A percentile compares a stretch with the other conserved stretches of the same genome.
Evolutionary conservation across 331 rosid genomes (phyloP).

Genomic region (Acacia pycnantha): DNA sequence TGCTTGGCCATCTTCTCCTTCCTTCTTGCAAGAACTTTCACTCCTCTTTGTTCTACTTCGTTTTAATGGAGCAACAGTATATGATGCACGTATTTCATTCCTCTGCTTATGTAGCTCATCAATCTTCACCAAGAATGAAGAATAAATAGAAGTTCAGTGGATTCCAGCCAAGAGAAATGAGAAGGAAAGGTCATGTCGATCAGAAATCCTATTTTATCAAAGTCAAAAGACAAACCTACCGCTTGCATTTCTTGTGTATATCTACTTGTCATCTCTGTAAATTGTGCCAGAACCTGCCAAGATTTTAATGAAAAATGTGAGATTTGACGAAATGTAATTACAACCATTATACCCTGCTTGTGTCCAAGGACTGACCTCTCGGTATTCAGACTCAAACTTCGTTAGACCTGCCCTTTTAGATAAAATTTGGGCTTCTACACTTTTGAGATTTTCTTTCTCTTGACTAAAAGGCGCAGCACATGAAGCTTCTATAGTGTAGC

Average conservation of each 20-base stretch:
- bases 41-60: constrained; percentile 64
- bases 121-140: constrained; percentile 51
- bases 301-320: constrained; percentile 12
- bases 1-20: constrained; percentile 63
- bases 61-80: constrained; percentile 69
- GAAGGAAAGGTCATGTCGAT: neutral
- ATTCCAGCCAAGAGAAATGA: neutral
- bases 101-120: constrained; percentile 87
- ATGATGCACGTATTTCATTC: constrained; percentile 85
- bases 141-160: constrained; percentile 27
- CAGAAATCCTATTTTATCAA: neutral
- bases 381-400: constrained; percentile 91
- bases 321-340: constrained; percentile 19
- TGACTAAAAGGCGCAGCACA: constrained; percentile 73
- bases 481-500: constrained; percentile 84
- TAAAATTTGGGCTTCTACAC: constrained; percentile 76
- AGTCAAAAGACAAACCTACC: constrained; percentile 44
- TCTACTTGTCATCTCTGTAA: constrained; percentile 89
- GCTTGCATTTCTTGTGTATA: constrained; percentile 89
- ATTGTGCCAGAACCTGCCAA: constrained; percentile 84
- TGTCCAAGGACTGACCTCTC: constrained; percentile 60
- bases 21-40: constrained; percentile 63
- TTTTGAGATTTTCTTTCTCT: constrained; percentile 77
- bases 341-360: constrained; percentile 17
- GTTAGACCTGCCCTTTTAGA: constrained; percentile 85